Evolutionary conservation across 768 basidiomycete species (phyloP).

Genomic region (Mycena venus): DNA sequence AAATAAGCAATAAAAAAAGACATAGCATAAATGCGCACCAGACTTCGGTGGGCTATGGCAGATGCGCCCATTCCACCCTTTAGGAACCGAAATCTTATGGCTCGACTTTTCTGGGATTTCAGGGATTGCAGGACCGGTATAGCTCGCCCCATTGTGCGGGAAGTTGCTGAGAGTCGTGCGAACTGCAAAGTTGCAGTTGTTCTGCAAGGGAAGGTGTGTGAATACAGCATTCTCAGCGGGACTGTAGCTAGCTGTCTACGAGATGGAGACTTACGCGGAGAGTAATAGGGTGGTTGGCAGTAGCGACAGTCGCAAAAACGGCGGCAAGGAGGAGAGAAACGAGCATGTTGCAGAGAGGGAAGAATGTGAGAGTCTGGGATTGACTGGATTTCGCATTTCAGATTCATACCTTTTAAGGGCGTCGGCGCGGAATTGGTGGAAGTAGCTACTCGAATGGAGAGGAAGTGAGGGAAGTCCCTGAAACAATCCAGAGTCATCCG

Average conservation of each 20-base stretch:
- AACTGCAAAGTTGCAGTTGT: conserved; percentile 20
- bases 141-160: conserved; percentile 10
- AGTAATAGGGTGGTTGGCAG: conserved; percentile 1
- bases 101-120: background rate
- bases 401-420: too few relatives aligned
- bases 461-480: too few relatives aligned
- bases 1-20: background rate
- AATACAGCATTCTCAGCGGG: background rate
- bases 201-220: background rate
- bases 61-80: conserved; percentile 6
- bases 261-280: conserved; percentile 3
- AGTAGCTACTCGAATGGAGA: too few relatives aligned
- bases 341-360: background rate
- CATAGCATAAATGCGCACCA: background rate
- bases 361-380: too few relatives aligned
- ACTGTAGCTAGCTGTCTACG: background rate
- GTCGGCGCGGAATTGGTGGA: too few relatives aligned
- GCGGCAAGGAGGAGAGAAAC: background rate
- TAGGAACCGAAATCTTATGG: background rate
- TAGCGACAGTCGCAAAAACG: background rate
- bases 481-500: too few relatives aligned
- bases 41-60: conserved; percentile 18
- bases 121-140: conserved; percentile 8
- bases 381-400: too few relatives aligned
- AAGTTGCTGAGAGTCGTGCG: conserved; percentile 15